Percentiles rank a stretch among this genome's conserved stretches.
Conservation (phyloP, 768 basidiomycete genomes). For the Podaxis rugospora region DNA sequence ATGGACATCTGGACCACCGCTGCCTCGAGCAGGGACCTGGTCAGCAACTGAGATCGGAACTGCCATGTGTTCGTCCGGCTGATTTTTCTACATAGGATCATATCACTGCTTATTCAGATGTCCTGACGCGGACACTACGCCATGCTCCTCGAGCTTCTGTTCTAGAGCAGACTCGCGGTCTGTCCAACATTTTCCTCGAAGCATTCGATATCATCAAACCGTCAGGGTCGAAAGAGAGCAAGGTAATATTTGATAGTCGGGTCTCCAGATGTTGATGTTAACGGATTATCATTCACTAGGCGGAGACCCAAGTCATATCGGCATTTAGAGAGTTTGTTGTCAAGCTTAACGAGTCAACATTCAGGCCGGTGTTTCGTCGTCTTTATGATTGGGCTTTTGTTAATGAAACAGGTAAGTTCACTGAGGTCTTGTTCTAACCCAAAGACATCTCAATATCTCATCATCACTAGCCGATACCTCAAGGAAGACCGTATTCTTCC, state of each 20-base stretch:
- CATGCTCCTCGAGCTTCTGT: constrained; percentile 61
- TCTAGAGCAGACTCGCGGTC: constrained; percentile 55
- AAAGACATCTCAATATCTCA: neutral
- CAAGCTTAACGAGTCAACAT: constrained; percentile 88
- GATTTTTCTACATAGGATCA: constrained; percentile 21
- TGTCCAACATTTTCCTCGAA: constrained; percentile 79
- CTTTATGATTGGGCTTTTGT: constrained; percentile 94
- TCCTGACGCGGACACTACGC: constrained; percentile 63
- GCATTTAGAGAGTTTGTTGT: constrained; percentile 88
- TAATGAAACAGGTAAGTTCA: constrained; percentile 39
- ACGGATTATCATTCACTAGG: constrained; percentile 27
- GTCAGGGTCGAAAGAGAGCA: constrained; percentile 22
- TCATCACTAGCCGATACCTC: constrained; percentile 27
- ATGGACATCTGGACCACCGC: constrained; percentile 48
- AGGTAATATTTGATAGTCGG: neutral
- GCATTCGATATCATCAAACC: constrained; percentile 56
- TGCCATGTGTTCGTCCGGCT: neutral
- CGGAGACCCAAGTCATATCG: constrained; percentile 48
- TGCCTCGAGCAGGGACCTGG: constrained; percentile 27
- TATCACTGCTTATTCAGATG: constrained; percentile 56
- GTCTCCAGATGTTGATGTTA: too few relatives aligned
- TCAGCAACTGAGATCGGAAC: constrained; percentile 17
- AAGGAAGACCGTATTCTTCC: constrained; percentile 70
- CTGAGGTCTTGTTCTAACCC: neutral
- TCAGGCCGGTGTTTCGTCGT: constrained; percentile 88